Percentiles rank a stretch among this genome's conserved stretches.
Conservation (phyloP, 352 stramenopile species). For the Globisporangium radiosum region DNA sequence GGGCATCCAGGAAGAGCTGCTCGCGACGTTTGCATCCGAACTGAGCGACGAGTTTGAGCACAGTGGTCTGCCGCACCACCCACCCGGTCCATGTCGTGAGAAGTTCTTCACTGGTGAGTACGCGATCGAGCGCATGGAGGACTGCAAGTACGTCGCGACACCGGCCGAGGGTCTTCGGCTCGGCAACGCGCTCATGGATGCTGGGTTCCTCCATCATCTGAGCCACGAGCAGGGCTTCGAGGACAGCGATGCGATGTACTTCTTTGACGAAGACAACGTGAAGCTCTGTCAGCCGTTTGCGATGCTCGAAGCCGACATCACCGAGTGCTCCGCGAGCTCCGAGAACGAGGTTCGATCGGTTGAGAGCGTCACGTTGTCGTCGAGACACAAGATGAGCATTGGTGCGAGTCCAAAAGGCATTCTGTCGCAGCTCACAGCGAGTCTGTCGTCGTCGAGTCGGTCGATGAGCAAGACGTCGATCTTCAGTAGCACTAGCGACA, state of each 20-base stretch:
- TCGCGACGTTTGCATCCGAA: slow-evolving; percentile 36
- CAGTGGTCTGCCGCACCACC: background rate
- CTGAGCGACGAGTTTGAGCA: slow-evolving; percentile 35
- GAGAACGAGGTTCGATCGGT: slow-evolving; percentile 2
- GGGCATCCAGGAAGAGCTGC: slow-evolving; percentile 52
- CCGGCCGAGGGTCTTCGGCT: slow-evolving; percentile 31
- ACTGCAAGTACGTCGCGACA: slow-evolving; percentile 19
- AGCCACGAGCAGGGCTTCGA: slow-evolving; percentile 32
- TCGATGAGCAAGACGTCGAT: slow-evolving; percentile 6
- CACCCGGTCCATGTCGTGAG: background rate
- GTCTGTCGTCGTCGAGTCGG: slow-evolving; percentile 3
- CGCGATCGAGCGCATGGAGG: slow-evolving; percentile 29
- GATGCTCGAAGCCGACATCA: background rate
- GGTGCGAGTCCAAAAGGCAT: slow-evolving; percentile 1
- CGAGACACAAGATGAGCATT: background rate
- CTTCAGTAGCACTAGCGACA: slow-evolving; percentile 11
- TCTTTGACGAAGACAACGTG: slow-evolving; percentile 43
- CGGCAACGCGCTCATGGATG: slow-evolving; percentile 54
- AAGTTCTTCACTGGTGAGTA: slow-evolving; percentile 28
- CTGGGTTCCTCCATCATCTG: slow-evolving; percentile 48
- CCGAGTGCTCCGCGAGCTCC: slow-evolving; percentile 2
- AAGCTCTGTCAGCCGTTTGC: slow-evolving; percentile 9
- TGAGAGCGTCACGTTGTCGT: slow-evolving; percentile 4
- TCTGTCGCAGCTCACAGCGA: slow-evolving; percentile 8
- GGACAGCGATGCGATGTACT: slow-evolving; percentile 28